These are phyloP conservation scores for Bauhinia variegata DNA, from an alignment of 306 rosid species.

Conservation along the genomic window DNA sequence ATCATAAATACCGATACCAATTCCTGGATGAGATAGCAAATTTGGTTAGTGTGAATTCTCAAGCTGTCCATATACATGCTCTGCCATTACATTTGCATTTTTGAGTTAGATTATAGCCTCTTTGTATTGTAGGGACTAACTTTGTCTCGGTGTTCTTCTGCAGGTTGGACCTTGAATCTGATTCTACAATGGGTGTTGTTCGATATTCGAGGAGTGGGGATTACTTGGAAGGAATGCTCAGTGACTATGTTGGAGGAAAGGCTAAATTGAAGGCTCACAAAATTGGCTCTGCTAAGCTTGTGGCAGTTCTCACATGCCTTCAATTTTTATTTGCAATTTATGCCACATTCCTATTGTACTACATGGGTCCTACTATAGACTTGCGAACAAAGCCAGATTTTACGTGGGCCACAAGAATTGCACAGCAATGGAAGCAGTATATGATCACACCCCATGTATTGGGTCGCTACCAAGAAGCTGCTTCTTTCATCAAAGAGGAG, in stretches of 20 bases:
- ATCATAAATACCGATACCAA: too few species aligned
- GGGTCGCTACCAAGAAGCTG: conserved; percentile 59
- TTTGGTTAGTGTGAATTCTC: conserved; percentile 30
- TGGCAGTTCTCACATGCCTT: conserved; percentile 77
- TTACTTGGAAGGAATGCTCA: conserved; percentile 86
- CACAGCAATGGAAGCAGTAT: conserved; percentile 74
- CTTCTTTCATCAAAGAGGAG: conserved; percentile 59
- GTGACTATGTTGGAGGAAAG: conserved; percentile 72
- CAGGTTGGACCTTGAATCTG: conserved; percentile 47
- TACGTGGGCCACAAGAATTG: conserved; percentile 76
- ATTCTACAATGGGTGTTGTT: conserved; percentile 49
- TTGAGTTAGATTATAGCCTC: not conserved
- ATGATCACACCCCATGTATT: conserved; percentile 72
- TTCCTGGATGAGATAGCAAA: not conserved
- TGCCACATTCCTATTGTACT: conserved; percentile 84
- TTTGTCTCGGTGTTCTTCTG: conserved; percentile 26
- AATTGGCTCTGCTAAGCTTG: conserved; percentile 54
- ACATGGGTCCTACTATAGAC: conserved; percentile 86
- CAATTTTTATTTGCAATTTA: conserved; percentile 87
- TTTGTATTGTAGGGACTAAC: not conserved
- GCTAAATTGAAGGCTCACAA: conserved; percentile 54
- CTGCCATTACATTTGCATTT: too few species aligned
- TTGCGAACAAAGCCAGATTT: conserved; percentile 74
- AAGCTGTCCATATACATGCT: conserved; percentile 1
- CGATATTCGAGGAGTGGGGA: conserved; percentile 66